Base-by-base conservation (phyloP, 345 rosid genomes). In the Brassica juncea region DNA sequence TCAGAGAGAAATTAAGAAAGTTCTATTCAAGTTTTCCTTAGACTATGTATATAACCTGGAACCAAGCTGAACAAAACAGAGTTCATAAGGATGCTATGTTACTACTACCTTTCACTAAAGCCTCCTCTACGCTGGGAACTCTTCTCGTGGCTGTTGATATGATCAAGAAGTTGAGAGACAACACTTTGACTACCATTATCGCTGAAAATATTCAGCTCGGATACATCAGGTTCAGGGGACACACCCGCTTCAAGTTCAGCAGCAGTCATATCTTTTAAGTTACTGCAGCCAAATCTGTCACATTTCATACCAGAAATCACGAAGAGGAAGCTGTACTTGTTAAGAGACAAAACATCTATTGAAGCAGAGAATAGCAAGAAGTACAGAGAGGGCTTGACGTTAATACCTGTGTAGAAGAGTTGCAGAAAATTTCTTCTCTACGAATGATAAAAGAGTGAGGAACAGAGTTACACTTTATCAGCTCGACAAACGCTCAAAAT, bases 21-120 rank as follows among this genome's bases (percentile, higher is more conserved):
- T 8, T 34, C 15, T 12, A 39, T 15, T 6, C 47, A 68, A 23
- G 14, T 14, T 14, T 54, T 15, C 19, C 31, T 44, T 42, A 9
- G 34, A 69, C 11, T 19, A 19, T 19, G 21, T 19, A 19, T 37
- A 58, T 42, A 60, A 68, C 34, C 7, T 71, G 14, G 32, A 71
- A 35, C 35, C 15, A 19, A 66, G 73, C 47, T 19, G 8, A 68
- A 66, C 15, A 32, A 57, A 54, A 80, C 10, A 11, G 25, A 71
- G 55, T 71, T 19, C 54, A 21, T 12, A 49, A 44, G 55, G 0
- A 14, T 49, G 2, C 19, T 66, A 10, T 44, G 11, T 11, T 0
- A 14, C 3, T 79, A 21, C 11, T 80, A 91, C 99, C 97, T 89
- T 75, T 89, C 92, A 70, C 79, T 81, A 39, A 81, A 82, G 69